Base-by-base conservation (phyloP, 1,284 basidiomycete genomes). In the Schizopora paradoxa region DNA sequence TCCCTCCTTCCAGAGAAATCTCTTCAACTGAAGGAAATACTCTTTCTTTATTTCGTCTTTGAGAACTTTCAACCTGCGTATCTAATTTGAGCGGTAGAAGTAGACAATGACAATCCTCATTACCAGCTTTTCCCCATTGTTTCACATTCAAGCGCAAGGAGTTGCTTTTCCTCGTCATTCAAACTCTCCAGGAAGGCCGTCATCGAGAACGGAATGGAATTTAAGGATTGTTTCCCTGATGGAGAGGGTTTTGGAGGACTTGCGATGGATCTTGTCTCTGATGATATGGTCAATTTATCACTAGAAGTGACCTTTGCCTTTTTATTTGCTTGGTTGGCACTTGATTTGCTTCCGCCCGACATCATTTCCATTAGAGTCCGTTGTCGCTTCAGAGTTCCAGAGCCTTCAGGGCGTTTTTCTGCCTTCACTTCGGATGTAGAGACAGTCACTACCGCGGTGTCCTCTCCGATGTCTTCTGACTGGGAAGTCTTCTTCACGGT, bases 121-220 rank as follows among this genome's bases (percentile, higher is more conserved):
- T 49, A 82, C 86, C 86, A 90, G 55, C 78, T 82, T 58, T 79
- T 79, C 33, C 81, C 79, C 74, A 90, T 76, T 11, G 74, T 75
- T 40, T 82, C 76, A 54, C 76, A 79, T 61, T 90, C 86, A 19
- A 90, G 72, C 32, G 66, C 59, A 31, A 90, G 69, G 18, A 88
- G 64, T 7, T 66, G 58, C 47, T 63, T 74, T 54, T 82, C 70
- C 47, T 82, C 76, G 19, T 79, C 76, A 11, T 72, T 70, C 41
- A 87, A 61, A 1, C 74, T 71, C 3, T 70, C 71, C 37, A 68
- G 54, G 55, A 73, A 86, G n/a, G 68, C 69, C 16, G 67, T 69
- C 52, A 78, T 52, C 19, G 81, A 84, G 59, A 87, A 86, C 4
- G 83, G 77, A 33, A 87, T 82, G 8, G 79, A 70, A 58, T 87